phyloP scores from a whole-genome alignment of 305 asterid genomes.

The Coffea humblotiana region DNA sequence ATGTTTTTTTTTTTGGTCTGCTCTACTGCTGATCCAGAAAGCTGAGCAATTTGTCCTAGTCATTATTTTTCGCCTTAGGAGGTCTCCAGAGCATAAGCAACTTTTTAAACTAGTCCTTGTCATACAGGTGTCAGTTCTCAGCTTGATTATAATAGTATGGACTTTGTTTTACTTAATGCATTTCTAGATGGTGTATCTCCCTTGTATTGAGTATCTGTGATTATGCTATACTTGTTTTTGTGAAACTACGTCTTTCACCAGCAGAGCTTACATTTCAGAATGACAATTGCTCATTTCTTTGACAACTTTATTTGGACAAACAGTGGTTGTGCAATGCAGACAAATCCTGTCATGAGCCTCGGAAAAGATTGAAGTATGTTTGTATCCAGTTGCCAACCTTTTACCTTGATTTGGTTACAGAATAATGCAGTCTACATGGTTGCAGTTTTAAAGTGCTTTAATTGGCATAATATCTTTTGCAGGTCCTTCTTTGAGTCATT shows the following conservation, averaged over 20 bases:
- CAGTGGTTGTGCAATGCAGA: slow-evolving; percentile 99
- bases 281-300: slow-evolving; percentile 22
- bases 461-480: slow-evolving; percentile 16
- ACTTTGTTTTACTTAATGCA: neutral
- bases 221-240: too few relatives aligned
- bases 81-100: neutral
- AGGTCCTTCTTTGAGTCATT: slow-evolving; percentile 92
- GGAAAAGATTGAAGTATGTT: slow-evolving; percentile 83
- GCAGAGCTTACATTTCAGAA: neutral
- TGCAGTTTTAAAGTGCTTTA: slow-evolving; percentile 16
- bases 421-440: neutral
- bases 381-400: slow-evolving; percentile 13
- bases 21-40: neutral
- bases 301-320: slow-evolving; percentile 28
- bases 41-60: neutral
- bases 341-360: slow-evolving; percentile 92
- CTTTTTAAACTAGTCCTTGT: neutral
- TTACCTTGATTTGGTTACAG: neutral
- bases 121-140: neutral
- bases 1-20: neutral
- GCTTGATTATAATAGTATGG: neutral
- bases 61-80: neutral
- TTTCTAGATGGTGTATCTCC: neutral
- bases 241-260: neutral
- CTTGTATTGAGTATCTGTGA: neutral